Percentiles rank a stretch among this genome's conserved stretches.
Evolutionary conservation across 1,284 basidiomycete genomes (phyloP).

Genomic region (Puccinia polysora): DNA sequence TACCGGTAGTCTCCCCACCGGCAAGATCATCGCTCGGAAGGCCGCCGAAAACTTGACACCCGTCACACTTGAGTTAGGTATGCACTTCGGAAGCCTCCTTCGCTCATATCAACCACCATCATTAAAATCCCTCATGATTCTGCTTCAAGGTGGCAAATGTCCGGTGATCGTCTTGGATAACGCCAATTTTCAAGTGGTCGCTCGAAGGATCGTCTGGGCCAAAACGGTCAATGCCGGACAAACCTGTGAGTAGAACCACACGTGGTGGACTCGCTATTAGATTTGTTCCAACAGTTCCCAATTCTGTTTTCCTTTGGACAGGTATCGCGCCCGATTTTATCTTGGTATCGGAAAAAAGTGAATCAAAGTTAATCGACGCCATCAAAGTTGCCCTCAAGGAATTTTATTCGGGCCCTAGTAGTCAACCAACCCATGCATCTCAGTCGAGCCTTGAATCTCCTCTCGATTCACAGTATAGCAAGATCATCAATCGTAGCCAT

Average conservation of each 20-base stretch:
- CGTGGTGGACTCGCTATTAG: not conserved
- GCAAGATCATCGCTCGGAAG: slow-evolving; percentile 53
- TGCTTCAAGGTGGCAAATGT: too few species aligned
- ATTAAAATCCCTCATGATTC: too few species aligned
- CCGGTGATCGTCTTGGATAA: slow-evolving; percentile 54
- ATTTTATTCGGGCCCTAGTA: slow-evolving; percentile 48
- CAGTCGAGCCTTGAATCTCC: slow-evolving; percentile 38
- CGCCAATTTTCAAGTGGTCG: slow-evolving; percentile 52
- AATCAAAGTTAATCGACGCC: slow-evolving; percentile 49
- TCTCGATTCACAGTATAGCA: slow-evolving; percentile 47
- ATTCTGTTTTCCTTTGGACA: slow-evolving; percentile 50
- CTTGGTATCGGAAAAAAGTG: slow-evolving; percentile 48
- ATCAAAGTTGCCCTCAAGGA: slow-evolving; percentile 49
- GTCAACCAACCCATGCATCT: not conserved
- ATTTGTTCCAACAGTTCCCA: too few species aligned
- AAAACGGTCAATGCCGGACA: slow-evolving; percentile 54
- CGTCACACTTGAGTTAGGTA: slow-evolving; percentile 53
- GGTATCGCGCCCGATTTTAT: slow-evolving; percentile 53
- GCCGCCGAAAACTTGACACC: slow-evolving; percentile 54
- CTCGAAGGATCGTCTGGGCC: slow-evolving; percentile 54
- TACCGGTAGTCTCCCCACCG: slow-evolving; percentile 53
- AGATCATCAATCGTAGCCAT: slow-evolving; percentile 53
- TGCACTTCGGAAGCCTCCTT: not conserved
- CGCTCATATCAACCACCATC: slow-evolving; percentile 24
- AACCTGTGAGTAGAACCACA: slow-evolving; percentile 43